Evolutionary conservation across 75 land plant genomes (phyloP).

Genomic region (Adiantum capillusveneris): DNA sequence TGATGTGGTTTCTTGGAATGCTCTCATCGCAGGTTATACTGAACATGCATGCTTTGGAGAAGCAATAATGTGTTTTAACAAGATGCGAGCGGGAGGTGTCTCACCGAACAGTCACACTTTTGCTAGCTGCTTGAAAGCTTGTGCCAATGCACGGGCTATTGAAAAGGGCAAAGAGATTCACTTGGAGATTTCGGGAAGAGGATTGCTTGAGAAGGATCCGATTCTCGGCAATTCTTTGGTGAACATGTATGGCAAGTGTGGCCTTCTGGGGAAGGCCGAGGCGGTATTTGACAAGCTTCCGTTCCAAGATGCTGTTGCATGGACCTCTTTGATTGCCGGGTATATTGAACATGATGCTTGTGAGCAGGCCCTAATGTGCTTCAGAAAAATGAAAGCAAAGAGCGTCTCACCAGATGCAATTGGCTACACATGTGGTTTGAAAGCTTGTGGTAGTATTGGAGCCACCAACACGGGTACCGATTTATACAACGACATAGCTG

Average conservation of each 20-base stretch:
- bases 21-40: constrained; percentile 15
- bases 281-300: constrained; percentile 33
- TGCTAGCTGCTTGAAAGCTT: constrained; percentile 23
- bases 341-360: background rate
- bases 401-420: background rate
- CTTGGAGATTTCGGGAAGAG: constrained; percentile 12
- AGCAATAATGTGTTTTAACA: background rate
- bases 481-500: background rate
- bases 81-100: constrained; percentile 4
- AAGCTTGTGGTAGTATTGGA: background rate
- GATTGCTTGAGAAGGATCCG: constrained; percentile 20
- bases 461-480: background rate
- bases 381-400: background rate
- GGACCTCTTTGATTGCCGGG: constrained; percentile 32
- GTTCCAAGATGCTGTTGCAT: constrained; percentile 36
- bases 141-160: constrained; percentile 11
- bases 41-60: constrained; percentile 10
- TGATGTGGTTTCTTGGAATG: constrained; percentile 23
- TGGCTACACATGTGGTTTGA: background rate
- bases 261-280: constrained; percentile 32
- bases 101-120: constrained; percentile 25
- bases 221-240: constrained; percentile 26
- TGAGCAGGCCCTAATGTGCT: background rate
- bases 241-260: constrained; percentile 50
- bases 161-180: constrained; percentile 23